Base-by-base conservation (phyloP, 768 basidiomycete species). In the Paxillus rubicundulus region DNA sequence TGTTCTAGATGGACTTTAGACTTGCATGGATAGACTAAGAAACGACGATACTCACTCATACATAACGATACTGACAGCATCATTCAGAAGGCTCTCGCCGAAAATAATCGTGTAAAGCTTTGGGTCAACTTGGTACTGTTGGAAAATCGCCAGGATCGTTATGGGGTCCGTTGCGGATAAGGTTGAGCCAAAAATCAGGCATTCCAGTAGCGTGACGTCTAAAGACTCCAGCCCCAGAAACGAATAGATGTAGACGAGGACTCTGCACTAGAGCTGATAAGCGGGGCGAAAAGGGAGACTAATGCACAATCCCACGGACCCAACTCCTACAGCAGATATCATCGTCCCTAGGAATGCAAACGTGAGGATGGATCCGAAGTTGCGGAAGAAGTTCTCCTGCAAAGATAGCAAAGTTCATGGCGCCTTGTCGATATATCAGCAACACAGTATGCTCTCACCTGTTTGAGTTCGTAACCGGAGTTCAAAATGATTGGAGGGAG, bases 1-100 rank as follows among this genome's bases (percentile, higher is more conserved):
- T 0, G 96, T 98, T 70, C 94, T 98, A 62, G 47, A 28, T 27
- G 13, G 12, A 8, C 28, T 48, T 57, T 46, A 58, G 50, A 27
- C 38, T 16, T 14, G 27, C n/a, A 2, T 4, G 12, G 32, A 45
- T 14, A 44, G 30, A 36, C 44, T 9, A 45, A 42, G 37, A 27
- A 46, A 21, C 10, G 14, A 17, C 6, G 28, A 2, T 54, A 88
- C 94, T 78, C 69, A 98, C 94, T 99, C 97, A 72, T 98, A 98
- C 90, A 99, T 94, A 70, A 98, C 95, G 76, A 98, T 98, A 80
- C 92, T 93, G 64, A 98, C 97, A 17, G 97, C 97, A 77, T 99
- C 97, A 72, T 99, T 99, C 54, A 99, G 74, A 53, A 99, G 78
- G 71, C 87, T 90, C 71, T 98, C 97, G 24, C 97, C 97, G 64